These are phyloP conservation scores for Xylogone sp. DNA, from an alignment of 2,329 filamentous ascomycete genomes.

Conservation along the genomic window DNA sequence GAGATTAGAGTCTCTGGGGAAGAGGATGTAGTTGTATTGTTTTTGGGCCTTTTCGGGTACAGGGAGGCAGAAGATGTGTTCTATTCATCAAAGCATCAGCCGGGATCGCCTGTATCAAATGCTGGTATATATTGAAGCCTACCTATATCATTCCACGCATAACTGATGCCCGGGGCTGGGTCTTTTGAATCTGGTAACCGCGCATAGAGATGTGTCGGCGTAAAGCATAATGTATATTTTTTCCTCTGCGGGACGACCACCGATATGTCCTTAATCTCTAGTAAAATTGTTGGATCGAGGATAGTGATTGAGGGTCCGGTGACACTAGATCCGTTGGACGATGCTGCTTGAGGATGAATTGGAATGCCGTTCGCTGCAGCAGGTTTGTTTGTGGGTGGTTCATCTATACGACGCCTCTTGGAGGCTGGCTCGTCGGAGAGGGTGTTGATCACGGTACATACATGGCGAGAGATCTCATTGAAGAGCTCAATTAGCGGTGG, in stretches of 20 bases:
- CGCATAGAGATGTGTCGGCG: conserved; percentile 55
- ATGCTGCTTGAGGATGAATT: not conserved
- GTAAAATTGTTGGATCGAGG: conserved; percentile 46
- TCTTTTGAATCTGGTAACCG: conserved; percentile 46
- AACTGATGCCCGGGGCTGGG: conserved; percentile 50
- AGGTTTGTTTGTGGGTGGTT: conserved; percentile 18
- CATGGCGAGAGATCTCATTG: conserved; percentile 28
- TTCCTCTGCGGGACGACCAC: conserved; percentile 65
- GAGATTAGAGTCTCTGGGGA: conserved; percentile 50
- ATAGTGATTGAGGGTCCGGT: conserved; percentile 14
- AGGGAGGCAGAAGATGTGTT: conserved; percentile 60
- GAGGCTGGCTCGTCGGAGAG: conserved; percentile 19
- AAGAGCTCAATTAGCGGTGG: conserved; percentile 24
- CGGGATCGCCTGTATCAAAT: no score
- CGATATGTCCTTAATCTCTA: conserved; percentile 63
- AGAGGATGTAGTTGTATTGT: conserved; percentile 63
- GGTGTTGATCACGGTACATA: conserved; percentile 14
- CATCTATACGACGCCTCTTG: conserved; percentile 28
- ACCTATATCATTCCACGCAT: conserved; percentile 62
- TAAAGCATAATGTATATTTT: conserved; percentile 64
- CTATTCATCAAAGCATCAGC: no score
- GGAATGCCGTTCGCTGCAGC: conserved; percentile 13
- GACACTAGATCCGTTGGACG: conserved; percentile 4
- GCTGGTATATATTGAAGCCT: conserved; percentile 13
- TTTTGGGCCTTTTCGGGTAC: conserved; percentile 63